Conservation (phyloP, 1,284 basidiomycete species). For the Pyrrhoderma noxium region DNA sequence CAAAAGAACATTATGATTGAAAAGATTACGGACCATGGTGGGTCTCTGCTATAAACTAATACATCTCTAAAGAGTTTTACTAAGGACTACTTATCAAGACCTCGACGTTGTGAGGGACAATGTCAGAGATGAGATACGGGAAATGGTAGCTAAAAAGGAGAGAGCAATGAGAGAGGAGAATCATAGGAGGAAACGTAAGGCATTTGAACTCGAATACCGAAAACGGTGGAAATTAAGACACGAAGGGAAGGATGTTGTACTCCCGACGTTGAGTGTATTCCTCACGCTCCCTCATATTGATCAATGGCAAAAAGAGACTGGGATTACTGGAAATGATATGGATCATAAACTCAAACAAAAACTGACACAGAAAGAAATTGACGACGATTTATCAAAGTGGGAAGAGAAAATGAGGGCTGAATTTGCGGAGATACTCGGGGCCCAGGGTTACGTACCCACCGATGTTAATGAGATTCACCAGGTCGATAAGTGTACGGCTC, state of each 20-base stretch:
- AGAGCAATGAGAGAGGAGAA: slow-evolving; percentile 24
- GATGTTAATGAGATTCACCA: slow-evolving; percentile 44
- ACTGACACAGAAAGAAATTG: slow-evolving; percentile 31
- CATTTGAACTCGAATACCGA: slow-evolving; percentile 32
- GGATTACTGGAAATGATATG: slow-evolving; percentile 5
- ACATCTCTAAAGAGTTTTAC: too few species aligned
- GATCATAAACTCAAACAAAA: slow-evolving; percentile 26
- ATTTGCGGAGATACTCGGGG: slow-evolving; percentile 42
- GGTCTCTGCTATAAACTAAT: slow-evolving; percentile 6
- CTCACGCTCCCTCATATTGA: slow-evolving; percentile 36
- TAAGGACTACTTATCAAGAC: slow-evolving; percentile 23
- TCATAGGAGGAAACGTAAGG: slow-evolving; percentile 21
- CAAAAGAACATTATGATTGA: slow-evolving; percentile 32
- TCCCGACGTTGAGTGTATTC: slow-evolving; percentile 41
- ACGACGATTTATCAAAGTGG: slow-evolving; percentile 43
- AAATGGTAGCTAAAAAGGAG: slow-evolving; percentile 22
- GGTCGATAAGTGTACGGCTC: slow-evolving; percentile 46
- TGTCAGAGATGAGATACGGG: slow-evolving; percentile 30
- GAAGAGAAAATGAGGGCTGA: slow-evolving; percentile 32
- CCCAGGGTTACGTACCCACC: slow-evolving; percentile 40
- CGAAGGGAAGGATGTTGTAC: slow-evolving; percentile 12
- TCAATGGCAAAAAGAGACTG: slow-evolving; percentile 27
- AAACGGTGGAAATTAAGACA: slow-evolving; percentile 14
- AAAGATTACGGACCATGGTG: slow-evolving; percentile 28
- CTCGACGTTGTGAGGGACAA: slow-evolving; percentile 19